Evolutionary conservation across 352 stramenopile species (phyloP), one percentile per base, ranked within the genome.

Genomic region (Globisporangium camurandrum): DNA sequence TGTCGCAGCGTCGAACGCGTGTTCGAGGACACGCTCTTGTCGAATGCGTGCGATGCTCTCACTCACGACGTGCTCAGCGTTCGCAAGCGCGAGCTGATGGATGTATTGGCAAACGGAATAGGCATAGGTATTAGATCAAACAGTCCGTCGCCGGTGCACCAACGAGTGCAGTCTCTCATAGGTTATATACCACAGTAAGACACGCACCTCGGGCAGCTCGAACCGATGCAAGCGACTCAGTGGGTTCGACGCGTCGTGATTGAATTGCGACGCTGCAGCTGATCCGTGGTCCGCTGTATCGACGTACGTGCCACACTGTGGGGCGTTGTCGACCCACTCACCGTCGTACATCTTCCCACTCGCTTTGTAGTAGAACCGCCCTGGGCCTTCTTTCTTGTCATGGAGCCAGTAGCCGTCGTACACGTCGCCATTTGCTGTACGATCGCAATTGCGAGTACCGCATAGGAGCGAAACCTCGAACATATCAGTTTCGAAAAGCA

Each of bases 321-420:
- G 78, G 0, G 69, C 62, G 19, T 65, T 86, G 28, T 85, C 71
- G 14, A 85, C 76, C 88, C 88, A 97, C 58, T 96, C 83, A 30
- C 84, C 88, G 64, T 95, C 80, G 66, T 96, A 96, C 42, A 91
- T 66, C 47, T 92, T 92, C 44, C 72, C 62, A 8, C 80, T 94
- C 2, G 64, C 70, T 52, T 84, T 86, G 62, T 94, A 96, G 63
- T 81, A 85, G 54, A 81, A 95, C 30, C 74, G 63, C 20, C 88
- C 86, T 4, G 77, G 70, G 0, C 86, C 85, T 79, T 96, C 78
- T 59, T 95, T 96, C 52, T 89, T 81, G 67, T 93, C 87, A 44
- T 92, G 67, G 4, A 87, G 50, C 78, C 86, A 95, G 46, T 90
- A 77, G 37, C 84, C 86, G 38, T 96, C 83, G 55, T 95, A 95